Base-by-base conservation (phyloP, 2,329 filamentous ascomycete species). In the Bipolaris zeicola region DNA sequence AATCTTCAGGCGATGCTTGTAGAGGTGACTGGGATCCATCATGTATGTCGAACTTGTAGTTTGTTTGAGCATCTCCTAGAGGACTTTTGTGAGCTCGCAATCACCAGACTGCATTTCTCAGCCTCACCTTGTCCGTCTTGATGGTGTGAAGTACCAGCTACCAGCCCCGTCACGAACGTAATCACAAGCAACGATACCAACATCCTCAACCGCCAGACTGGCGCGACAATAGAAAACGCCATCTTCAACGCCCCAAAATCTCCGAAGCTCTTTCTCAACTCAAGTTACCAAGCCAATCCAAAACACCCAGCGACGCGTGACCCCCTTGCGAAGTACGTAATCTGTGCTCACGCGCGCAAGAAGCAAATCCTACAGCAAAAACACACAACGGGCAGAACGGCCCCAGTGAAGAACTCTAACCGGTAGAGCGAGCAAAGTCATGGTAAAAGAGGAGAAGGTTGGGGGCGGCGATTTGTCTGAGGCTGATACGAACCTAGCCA, bases 1-100 rank as follows among this genome's bases (percentile, higher is more conserved):
- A 16, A 18, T 45, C 26, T 33, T 24, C 2, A 8, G 31, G 7
- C 16, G 50, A 14, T 50, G 16, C 24, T 4, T 8, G 14, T 6
- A 14, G 13, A 31, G 41, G 38, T 7, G 18, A 26, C 13, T 49
- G 49, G 13, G 63, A 18, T n/a, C 61, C 45, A 34, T 67, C 37
- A 13, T 67, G 64, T 16, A 58, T 48, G 11, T 58, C 55, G 43
- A 57, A 36, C 50, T 65, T 58, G 26, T 64, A 68, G 44, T 57
- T 55, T 18, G 41, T 16, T 20, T 55, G 41, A 7, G 16, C 28
- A 11, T 31, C 10, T 11, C 10, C 28, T 31, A 31, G 28, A 31
- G 1, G 28, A 13, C 10, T 11, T 5, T 31, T 31, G 10, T 31
- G 28, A 31, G 28, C 28, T 11, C 10, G 28, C 28, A 31, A 13